A percentile compares a stretch with the other conserved stretches of the same genome.
Conservation (phyloP, 176 grass and related monocot species). For the Metroxylon sagu region DNA sequence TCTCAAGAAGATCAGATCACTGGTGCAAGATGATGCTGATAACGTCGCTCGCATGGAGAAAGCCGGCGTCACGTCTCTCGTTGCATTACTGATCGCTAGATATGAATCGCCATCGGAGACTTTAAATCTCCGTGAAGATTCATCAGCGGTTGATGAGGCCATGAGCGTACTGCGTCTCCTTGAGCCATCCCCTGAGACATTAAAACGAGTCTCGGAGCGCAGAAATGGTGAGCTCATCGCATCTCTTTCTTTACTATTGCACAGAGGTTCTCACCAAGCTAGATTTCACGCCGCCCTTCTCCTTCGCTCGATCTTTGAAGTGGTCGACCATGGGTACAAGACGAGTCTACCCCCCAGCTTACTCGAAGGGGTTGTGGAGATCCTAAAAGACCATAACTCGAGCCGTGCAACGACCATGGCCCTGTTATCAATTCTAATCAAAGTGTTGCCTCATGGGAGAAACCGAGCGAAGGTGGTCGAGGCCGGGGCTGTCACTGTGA, state of each 20-base stretch:
- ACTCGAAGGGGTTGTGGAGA: slow-evolving; percentile 14
- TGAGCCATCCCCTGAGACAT: slow-evolving; percentile 4
- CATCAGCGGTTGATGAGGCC: neutral
- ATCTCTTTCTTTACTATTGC: neutral
- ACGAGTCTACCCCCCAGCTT: neutral
- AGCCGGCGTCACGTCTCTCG: slow-evolving; percentile 5
- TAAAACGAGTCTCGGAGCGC: slow-evolving; percentile 3
- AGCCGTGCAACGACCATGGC: slow-evolving; percentile 1
- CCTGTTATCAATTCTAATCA: neutral
- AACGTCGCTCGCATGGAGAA: neutral
- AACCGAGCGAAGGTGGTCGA: neutral
- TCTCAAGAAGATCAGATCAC: neutral
- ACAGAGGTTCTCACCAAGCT: slow-evolving; percentile 1
- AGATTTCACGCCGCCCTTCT: slow-evolving; percentile 1
- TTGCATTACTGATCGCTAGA: neutral
- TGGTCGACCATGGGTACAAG: slow-evolving; percentile 6
- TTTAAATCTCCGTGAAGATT: neutral
- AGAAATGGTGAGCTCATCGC: slow-evolving; percentile 9
- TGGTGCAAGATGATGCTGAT: neutral
- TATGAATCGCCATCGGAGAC: neutral
- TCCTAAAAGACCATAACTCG: slow-evolving; percentile 20
- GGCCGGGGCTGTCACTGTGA: slow-evolving; percentile 2
- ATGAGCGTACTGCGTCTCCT: slow-evolving; percentile 3
- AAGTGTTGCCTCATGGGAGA: slow-evolving; percentile 1
- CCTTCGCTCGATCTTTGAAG: slow-evolving; percentile 4